Evolutionary conservation across 2,329 filamentous ascomycete species (phyloP).

Genomic region (Zymoseptoria tritici): DNA sequence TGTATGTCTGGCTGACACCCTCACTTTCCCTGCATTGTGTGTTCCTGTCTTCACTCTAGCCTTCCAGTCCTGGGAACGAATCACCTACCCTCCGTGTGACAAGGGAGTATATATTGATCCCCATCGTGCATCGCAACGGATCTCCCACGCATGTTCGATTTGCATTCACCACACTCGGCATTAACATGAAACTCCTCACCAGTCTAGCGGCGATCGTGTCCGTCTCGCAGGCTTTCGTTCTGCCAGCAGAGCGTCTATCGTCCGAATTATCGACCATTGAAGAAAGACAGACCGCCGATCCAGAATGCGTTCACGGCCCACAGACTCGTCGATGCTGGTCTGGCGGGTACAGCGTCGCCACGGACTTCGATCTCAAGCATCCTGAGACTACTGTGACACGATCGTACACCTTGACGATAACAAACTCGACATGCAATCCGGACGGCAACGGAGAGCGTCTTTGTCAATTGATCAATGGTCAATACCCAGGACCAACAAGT

Average conservation of each 20-base stretch:
- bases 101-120: neutral
- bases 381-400: conserved; percentile 35
- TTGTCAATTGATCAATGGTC: conserved; percentile 51
- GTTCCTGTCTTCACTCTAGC: neutral
- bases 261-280: conserved; percentile 25
- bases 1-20: neutral
- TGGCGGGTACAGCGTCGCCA: conserved; percentile 37
- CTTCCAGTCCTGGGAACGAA: neutral
- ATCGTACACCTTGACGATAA: conserved; percentile 28
- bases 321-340: conserved; percentile 36
- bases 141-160: neutral
- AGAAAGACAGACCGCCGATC: conserved; percentile 7
- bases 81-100: neutral
- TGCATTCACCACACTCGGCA: neutral
- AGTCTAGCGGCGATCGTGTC: conserved; percentile 4
- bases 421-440: conserved; percentile 32
- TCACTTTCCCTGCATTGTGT: neutral
- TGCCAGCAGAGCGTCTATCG: conserved; percentile 8
- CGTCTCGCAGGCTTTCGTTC: conserved; percentile 2
- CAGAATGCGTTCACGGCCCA: conserved; percentile 34
- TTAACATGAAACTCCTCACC: conserved; percentile 7
- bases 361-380: conserved; percentile 39
- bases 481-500: conserved; percentile 53
- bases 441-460: conserved; percentile 27
- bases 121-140: neutral